Evolutionary conservation across 2,329 filamentous ascomycete genomes (phyloP).

Genomic region (Arthroderma sp.): DNA sequence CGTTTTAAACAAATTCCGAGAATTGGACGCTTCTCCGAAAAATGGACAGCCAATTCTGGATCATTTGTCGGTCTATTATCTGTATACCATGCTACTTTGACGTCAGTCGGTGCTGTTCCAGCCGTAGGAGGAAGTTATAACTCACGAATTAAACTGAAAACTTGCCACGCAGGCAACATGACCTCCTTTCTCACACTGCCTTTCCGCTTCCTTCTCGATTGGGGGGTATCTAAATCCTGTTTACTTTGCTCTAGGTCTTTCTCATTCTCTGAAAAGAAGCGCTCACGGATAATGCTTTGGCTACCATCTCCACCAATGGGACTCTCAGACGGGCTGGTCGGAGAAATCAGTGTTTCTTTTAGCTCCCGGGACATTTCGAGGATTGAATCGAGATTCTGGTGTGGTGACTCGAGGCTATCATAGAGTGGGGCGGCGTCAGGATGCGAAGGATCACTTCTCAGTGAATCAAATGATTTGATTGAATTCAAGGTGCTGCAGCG

Average conservation of each 20-base stretch:
- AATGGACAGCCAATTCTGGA: constrained; percentile 73
- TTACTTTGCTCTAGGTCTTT: constrained; percentile 19
- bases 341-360: constrained; percentile 16
- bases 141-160: constrained; percentile 83
- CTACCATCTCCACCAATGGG: constrained; percentile 9
- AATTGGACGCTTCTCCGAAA: constrained; percentile 67
- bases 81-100: constrained; percentile 68
- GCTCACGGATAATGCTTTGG: constrained; percentile 31
- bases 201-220: constrained; percentile 3
- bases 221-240: constrained; percentile 7
- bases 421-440: constrained; percentile 11
- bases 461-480: constrained; percentile 14
- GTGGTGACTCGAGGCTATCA: constrained; percentile 16
- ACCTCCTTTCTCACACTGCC: constrained; percentile 56
- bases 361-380: constrained; percentile 17
- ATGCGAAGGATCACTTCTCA: constrained; percentile 5
- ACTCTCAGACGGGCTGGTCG: constrained; percentile 3
- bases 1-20: constrained; percentile 88
- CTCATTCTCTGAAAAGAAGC: constrained; percentile 31
- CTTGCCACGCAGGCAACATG: constrained; percentile 93
- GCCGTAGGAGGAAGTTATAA: constrained; percentile 13
- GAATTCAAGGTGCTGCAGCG: constrained; percentile 46
- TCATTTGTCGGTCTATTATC: constrained; percentile 52
- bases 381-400: constrained; percentile 12
- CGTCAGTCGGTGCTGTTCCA: constrained; percentile 16